Evolutionary conservation across 75 land plant genomes (phyloP).

Genomic region (Larix kaempferi): DNA sequence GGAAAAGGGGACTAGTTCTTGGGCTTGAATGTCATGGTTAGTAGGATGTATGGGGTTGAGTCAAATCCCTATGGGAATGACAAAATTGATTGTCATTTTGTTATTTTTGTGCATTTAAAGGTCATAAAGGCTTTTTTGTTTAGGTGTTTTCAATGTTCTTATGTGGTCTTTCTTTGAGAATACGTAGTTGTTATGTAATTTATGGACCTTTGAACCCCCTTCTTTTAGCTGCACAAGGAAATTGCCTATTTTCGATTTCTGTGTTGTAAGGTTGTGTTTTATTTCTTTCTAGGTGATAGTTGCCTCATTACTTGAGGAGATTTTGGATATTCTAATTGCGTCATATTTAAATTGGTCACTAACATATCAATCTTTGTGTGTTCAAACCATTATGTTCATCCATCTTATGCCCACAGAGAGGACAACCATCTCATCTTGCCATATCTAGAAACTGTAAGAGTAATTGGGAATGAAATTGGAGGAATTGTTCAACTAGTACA

Average conservation of each 20-base stretch:
- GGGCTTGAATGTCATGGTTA: too few species aligned
- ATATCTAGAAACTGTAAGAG: constrained; percentile 78
- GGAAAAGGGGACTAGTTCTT: too few species aligned
- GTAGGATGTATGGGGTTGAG: too few species aligned
- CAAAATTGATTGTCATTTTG: neutral
- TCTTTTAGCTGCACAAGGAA: neutral
- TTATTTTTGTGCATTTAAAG: too few species aligned
- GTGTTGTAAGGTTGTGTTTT: neutral
- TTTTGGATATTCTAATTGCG: neutral
- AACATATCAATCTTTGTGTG: neutral
- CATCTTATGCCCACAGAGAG: constrained; percentile 38
- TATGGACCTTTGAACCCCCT: neutral
- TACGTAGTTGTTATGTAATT: neutral
- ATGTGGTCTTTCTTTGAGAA: neutral
- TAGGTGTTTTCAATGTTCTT: neutral
- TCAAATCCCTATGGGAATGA: too few species aligned
- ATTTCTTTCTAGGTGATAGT: neutral
- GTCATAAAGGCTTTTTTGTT: neutral
- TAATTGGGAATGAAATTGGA: constrained; percentile 84
- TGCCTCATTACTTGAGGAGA: neutral
- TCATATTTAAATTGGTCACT: neutral
- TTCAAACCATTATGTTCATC: constrained; percentile 16
- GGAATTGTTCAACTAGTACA: constrained; percentile 91
- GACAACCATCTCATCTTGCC: constrained; percentile 65
- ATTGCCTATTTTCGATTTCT: neutral